phyloP scores from a whole-genome alignment of 2,329 filamentous ascomycete species.

The Claviceps digitariae region DNA sequence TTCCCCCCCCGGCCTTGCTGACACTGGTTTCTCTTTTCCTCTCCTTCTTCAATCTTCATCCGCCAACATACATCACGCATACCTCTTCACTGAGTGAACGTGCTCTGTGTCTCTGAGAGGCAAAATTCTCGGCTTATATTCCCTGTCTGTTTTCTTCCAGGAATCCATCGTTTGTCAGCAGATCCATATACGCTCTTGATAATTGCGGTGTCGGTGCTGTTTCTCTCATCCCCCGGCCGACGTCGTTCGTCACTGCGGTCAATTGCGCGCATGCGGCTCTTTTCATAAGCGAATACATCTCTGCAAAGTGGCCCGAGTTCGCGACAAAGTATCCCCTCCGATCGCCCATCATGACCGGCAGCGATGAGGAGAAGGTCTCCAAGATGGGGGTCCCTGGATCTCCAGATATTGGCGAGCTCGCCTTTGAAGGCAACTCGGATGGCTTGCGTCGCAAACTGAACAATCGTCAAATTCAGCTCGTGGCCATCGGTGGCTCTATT shows the following conservation, averaged over 20 bases:
- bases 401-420: slow-evolving; percentile 14
- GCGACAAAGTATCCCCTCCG: not conserved
- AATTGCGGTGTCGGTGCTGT: not conserved
- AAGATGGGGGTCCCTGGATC: slow-evolving; percentile 13
- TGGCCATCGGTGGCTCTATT: slow-evolving; percentile 45
- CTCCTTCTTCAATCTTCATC: not conserved
- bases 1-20: not conserved
- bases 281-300: not conserved
- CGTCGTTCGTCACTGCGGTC: not conserved
- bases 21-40: too few species aligned
- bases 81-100: slow-evolving; percentile 4
- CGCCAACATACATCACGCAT: not conserved
- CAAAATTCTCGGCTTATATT: not conserved
- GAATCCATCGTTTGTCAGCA: not conserved
- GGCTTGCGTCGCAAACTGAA: slow-evolving; percentile 33
- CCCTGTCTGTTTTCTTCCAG: not conserved
- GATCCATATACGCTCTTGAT: not conserved
- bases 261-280: not conserved
- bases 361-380: slow-evolving; percentile 17
- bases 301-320: not conserved
- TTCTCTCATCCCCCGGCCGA: not conserved
- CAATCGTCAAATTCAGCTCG: slow-evolving; percentile 44
- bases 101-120: not conserved
- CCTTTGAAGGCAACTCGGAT: slow-evolving; percentile 19
- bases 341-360: slow-evolving; percentile 8